Conservation (phyloP, 345 rosid genomes). For the Dovyalis caffra region DNA sequence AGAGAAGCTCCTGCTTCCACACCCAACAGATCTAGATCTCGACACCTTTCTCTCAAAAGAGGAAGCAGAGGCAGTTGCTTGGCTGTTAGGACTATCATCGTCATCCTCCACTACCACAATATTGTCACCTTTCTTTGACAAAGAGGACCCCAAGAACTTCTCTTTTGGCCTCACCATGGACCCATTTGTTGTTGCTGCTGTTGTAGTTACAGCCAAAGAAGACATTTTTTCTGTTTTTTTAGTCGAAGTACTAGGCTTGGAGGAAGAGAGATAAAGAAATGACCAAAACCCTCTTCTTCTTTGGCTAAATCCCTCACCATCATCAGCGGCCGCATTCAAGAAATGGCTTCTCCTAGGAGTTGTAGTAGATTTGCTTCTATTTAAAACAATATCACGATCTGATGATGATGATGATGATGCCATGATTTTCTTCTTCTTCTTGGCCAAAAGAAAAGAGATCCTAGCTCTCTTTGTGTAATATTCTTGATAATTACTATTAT, state of each 20-base stretch:
- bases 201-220: background rate
- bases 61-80: constrained; percentile 46
- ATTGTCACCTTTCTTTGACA: constrained; percentile 43
- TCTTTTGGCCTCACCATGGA: constrained; percentile 35
- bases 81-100: constrained; percentile 54
- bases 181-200: constrained; percentile 8
- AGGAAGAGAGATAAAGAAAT: constrained; percentile 57
- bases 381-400: constrained; percentile 52
- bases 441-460: constrained; percentile 65
- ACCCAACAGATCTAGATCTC: constrained; percentile 99
- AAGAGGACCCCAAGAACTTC: constrained; percentile 38
- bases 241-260: constrained; percentile 29
- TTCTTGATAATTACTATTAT: constrained; percentile 25
- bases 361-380: constrained; percentile 78
- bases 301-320: constrained; percentile 51
- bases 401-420: constrained; percentile 43
- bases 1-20: constrained; percentile 96
- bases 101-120: constrained; percentile 47
- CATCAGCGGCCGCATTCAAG: constrained; percentile 34
- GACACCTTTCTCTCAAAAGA: constrained; percentile 86
- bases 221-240: constrained; percentile 37
- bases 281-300: constrained; percentile 88
- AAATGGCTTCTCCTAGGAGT: constrained; percentile 44
- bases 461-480: constrained; percentile 39
- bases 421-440: constrained; percentile 72